Base-by-base conservation (phyloP, 805 yeast genomes). In the Cyberlindnera subsufficiens region DNA sequence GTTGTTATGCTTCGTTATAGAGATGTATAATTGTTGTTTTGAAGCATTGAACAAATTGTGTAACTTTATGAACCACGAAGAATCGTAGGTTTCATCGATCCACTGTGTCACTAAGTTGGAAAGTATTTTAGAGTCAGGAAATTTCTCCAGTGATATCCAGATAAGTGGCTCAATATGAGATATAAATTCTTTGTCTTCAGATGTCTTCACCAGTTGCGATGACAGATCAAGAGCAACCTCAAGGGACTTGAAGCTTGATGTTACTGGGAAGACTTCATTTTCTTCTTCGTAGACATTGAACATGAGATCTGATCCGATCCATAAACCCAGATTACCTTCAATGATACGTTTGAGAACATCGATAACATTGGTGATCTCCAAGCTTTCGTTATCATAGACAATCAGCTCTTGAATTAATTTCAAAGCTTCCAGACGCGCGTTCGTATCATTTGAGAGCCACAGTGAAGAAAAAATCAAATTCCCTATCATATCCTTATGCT, bases 51-150 rank as follows among this genome's bases (percentile, higher is more conserved):
- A 78, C 43, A 82, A 56, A 14, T 69, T 64, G 42, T 72, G 75
- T 35, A 84, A 63, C 30, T 77, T 73, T 1, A 65, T 58, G 44
- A 85, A 75, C 93, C 93, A 85, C 13, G 68, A 72, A 14, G 66
- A 48, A 27, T 65, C 68, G 5, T 58, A 64, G 3, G 74, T 71
- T 19, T 75, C 69, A 15, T 75, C 77, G 36, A 85, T 59, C 91
- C 93, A 86, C 15, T 76, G 71, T 14, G 55, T 59, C 11, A 86
- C 67, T 38, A 83, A 64, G 3, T 63, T 59, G 25, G 66, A 57
- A 16, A 83, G 56, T 7, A 68, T 70, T 1, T 49, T 50, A 35
- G 78, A 74, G 3, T 60, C 45, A 4, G 80, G 77, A 13, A 62
- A 59, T 11, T 56, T 64, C 63, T 71, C 79, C 48, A 66, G 72